Percentiles rank a stretch among this genome's conserved stretches.
Conservation (phyloP, 805 yeast species). For the Candida palmyrensis region DNA sequence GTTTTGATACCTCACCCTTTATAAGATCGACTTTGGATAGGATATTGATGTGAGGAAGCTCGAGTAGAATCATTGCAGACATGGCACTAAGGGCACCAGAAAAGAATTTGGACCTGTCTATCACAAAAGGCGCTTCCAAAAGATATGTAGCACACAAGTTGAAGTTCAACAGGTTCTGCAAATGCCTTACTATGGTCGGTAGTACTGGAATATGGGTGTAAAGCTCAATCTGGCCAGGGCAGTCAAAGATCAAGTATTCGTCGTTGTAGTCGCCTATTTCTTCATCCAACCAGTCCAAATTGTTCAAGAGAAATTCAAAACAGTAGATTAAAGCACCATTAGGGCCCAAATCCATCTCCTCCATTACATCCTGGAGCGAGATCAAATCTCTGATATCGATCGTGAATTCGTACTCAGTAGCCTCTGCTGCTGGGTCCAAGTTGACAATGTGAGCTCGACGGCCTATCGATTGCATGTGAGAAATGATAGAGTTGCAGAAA, state of each 20-base stretch:
- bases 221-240: slow-evolving; percentile 95
- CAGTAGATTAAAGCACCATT: slow-evolving; percentile 93
- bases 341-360: slow-evolving; percentile 88
- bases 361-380: slow-evolving; percentile 91
- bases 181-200: slow-evolving; percentile 83
- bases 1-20: slow-evolving; percentile 69
- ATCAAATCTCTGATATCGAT: slow-evolving; percentile 89
- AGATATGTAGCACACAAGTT: slow-evolving; percentile 89
- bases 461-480: slow-evolving; percentile 86
- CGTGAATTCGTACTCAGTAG: slow-evolving; percentile 85
- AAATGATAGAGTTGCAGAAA: slow-evolving; percentile 80
- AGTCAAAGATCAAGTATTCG: slow-evolving; percentile 89
- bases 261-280: slow-evolving; percentile 95
- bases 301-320: slow-evolving; percentile 83
- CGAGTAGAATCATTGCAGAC: slow-evolving; percentile 96
- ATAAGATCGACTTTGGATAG: slow-evolving; percentile 83
- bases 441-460: slow-evolving; percentile 93
- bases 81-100: slow-evolving; percentile 95
- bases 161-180: slow-evolving; percentile 74
- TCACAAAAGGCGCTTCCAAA: slow-evolving; percentile 88
- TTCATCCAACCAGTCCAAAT: slow-evolving; percentile 95
- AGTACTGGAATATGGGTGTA: slow-evolving; percentile 92
- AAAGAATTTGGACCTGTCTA: slow-evolving; percentile 88
- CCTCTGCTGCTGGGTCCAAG: slow-evolving; percentile 95
- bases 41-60: slow-evolving; percentile 90